Base-by-base conservation (phyloP, 2,329 filamentous ascomycete genomes). In the Coleophoma cylindrospora region DNA sequence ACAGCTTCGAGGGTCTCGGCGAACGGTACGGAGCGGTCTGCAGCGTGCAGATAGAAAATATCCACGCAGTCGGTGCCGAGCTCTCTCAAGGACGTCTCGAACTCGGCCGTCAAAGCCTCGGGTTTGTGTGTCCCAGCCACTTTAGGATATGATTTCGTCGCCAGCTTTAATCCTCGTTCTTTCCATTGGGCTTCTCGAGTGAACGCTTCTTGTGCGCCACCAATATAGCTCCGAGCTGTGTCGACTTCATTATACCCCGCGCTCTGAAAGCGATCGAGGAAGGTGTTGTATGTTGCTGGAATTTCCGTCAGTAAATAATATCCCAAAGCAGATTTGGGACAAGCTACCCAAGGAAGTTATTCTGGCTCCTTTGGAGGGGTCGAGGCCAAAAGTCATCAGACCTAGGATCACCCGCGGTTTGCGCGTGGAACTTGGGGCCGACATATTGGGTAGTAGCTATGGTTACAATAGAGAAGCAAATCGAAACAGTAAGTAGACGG, bases 381-480 rank as follows among this genome's bases (percentile, higher is more conserved):
- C 79, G 2, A 87, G 82, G 32, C 86, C 87, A 72, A 90, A 91
- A 64, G 86, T 91, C 90, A 95, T 94, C 48, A 91, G 77, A 57
- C 90, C 89, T 37, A 95, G 82, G 74, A 95, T 89, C 61, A 90
- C 75, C 50, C 61, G 51, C 17, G 13, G 55, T 27, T 44, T 44
- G 15, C 41, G 19, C 21, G 41, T 44, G 9, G 41, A 44, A 27
- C 2, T 27, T 27, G 27, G 9, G 27, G 2, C 27, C 6, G 27
- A 10, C 27, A 27, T 27, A 27, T 27, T 6, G 27, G 27, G 7
- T 27, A 10, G 27, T 27, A 27, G 6, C 27, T 27, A 10, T 27
- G 27, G 7, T 10, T 27, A 27, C 2, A 27, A 27, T 27, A 7
- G 27, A 27, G 27, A 27, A 8, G 9, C 27, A 8, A 10, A 27